Evolutionary conservation across 371 early-diverging fungal genomes (phyloP), one percentile per base, ranked within the genome.

Genomic region (Rhizopus arrhizus): DNA sequence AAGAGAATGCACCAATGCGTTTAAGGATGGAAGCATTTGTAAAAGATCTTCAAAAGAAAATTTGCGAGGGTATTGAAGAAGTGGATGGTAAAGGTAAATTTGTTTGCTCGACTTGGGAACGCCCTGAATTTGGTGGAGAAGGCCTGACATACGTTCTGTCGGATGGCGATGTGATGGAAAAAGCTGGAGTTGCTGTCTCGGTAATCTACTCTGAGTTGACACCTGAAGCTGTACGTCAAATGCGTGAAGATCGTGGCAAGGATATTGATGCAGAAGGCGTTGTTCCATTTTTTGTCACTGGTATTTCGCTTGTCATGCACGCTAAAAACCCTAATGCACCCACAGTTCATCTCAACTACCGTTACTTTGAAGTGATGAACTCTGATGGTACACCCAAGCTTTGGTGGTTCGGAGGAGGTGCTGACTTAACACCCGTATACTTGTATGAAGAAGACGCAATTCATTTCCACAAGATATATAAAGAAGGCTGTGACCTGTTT

Each of bases 261-360:
- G 71, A 73, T 32, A 78, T 82, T 32, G 62, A 66, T 7, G 77
- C 70, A 10, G 73, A 81, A 40, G 82, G 77, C 2, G 81, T 82
- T 9, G 63, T 78, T 10, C 88, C 87, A 33, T 85, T 93, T 81
- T 94, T 93, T 66, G 98, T 90, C 2, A 91, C 96, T 1, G 97
- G 97, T 4, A 90, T 97, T 48, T 91, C 91, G 2, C 80, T 93
- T 45, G 97, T 98, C 36, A 86, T 96, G 70, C 98, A 98, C 60
- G 96, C 97, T 16, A 85, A 88, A 69, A 98, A 97, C 74, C 99
- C 98, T 12, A 85, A 90, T 65, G 95, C 92, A 1, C 98, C 99
- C 1, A 98, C 99, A 0, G 90, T 93, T 3, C 99, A 98, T 65
- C 78, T 93, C 73, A 98, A 98, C 77, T 98, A 95, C 75, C 88